These are phyloP conservation scores for Verticillium isaacii DNA, from an alignment of 2,329 filamentous ascomycete genomes.

Conservation along the genomic window DNA sequence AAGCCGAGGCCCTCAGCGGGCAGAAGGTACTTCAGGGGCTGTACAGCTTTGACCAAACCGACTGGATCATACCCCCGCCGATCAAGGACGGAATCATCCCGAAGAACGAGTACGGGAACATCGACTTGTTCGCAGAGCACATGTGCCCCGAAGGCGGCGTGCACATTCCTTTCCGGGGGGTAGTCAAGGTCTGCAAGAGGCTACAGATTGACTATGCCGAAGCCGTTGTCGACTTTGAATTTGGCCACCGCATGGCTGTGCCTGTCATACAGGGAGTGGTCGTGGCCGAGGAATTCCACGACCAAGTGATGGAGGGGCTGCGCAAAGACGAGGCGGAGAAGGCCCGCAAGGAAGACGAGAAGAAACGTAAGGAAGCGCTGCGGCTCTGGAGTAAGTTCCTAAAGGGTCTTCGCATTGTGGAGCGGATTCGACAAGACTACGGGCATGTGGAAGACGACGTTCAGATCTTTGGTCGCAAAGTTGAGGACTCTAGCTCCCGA, in stretches of 20 bases:
- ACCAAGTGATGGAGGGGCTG: conserved; percentile 72
- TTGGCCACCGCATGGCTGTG: conserved; percentile 89
- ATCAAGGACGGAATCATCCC: conserved; percentile 83
- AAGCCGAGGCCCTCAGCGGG: conserved; percentile 73
- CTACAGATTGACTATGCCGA: conserved; percentile 87
- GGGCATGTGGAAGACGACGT: conserved; percentile 52
- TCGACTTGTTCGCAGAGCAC: conserved; percentile 88
- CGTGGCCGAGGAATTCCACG: conserved; percentile 74
- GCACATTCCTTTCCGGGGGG: conserved; percentile 76
- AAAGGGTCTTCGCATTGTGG: conserved; percentile 76
- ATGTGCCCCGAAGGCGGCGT: conserved; percentile 85
- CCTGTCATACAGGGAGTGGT: conserved; percentile 90
- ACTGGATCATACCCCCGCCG: conserved; percentile 89
- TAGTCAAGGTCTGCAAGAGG: conserved; percentile 75
- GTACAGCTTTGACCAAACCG: conserved; percentile 79
- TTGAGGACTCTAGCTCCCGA: background rate
- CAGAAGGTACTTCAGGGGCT: conserved; percentile 83
- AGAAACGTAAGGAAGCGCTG: conserved; percentile 69
- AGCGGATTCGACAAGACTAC: conserved; percentile 73
- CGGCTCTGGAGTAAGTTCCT: conserved; percentile 82
- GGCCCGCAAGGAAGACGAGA: conserved; percentile 75
- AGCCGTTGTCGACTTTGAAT: conserved; percentile 94
- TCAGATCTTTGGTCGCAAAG: conserved; percentile 50
- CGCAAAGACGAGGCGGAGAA: conserved; percentile 72
- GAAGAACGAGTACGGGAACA: conserved; percentile 93